phyloP scores from a whole-genome alignment of 345 rosid genomes.

The Bruguiera gymnorhiza region DNA sequence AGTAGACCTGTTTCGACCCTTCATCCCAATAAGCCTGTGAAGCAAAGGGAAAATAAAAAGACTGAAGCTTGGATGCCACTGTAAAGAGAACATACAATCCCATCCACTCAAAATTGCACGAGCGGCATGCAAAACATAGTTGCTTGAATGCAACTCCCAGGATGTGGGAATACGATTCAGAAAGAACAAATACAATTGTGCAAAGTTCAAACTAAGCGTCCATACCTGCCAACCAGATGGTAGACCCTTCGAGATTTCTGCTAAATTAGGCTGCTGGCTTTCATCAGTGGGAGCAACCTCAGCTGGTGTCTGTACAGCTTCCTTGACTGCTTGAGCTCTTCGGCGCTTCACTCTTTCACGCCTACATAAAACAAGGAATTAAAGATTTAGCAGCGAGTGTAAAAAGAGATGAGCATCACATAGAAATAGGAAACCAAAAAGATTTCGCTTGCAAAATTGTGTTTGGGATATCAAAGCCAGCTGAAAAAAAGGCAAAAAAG shows the following conservation, averaged over 20 bases:
- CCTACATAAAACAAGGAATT: conserved; percentile 35
- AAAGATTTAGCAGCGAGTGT: background rate
- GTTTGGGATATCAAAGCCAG: background rate
- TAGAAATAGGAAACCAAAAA: background rate
- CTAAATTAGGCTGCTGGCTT: conserved; percentile 49
- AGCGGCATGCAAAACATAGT: too few relatives aligned
- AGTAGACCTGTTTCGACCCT: conserved; percentile 55
- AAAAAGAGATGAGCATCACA: background rate
- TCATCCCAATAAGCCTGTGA: conserved; percentile 59
- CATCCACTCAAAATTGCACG: background rate
- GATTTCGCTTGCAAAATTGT: background rate
- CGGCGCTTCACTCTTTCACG: conserved; percentile 87
- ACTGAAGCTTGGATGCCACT: background rate
- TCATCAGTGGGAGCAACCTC: conserved; percentile 28
- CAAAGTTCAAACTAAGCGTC: background rate
- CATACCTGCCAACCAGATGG: conserved; percentile 88
- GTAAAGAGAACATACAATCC: background rate
- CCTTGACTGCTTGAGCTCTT: conserved; percentile 55
- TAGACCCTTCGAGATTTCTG: conserved; percentile 50
- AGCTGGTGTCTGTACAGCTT: conserved; percentile 27
- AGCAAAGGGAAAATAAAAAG: background rate
- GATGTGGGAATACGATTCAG: too few relatives aligned
- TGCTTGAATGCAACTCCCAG: too few relatives aligned
- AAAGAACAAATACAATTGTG: too few relatives aligned
- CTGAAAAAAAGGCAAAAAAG: background rate